Evolutionary conservation across 1,139 yeast species (phyloP), one percentile per base, ranked within the genome.

Genomic region (Sugiyamaella novakii): DNA sequence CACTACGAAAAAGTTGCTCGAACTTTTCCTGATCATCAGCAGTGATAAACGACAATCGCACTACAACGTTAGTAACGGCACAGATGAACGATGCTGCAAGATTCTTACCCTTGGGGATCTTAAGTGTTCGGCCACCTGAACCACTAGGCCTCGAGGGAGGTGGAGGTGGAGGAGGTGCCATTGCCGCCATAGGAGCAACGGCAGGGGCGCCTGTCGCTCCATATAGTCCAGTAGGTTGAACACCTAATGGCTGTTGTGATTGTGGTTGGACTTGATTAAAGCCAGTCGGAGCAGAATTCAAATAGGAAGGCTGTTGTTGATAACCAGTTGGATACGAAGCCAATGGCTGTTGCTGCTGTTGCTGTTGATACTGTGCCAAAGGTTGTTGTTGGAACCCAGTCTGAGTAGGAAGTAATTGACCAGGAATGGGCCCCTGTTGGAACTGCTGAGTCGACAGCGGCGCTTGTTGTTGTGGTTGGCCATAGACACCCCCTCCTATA

Each of bases 1-100:
- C 83, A 5, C 87, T 78, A 54, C 89, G 72, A 65, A 91, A 92
- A 56, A 92, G 74, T 59, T 81, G 81, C 65, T 87, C 95, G 63
- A 87, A 92, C 67, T 87, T 85, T 53, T 77, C 76, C 71, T 92
- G 98, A 66, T 89, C 98, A 35, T 81, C 80, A 15, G 86, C 83
- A 2, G 95, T 82, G 56, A 92, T 80, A 63, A 92, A 92, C 8
- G 96, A 83, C 49, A 92, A 75, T 56, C 97, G 77, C 53, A 84
- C 83, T 54, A 35, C 11, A 15, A 38, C 10, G 35, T 43, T 43
- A 35, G 35, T 34, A 14, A n/a, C n/a, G n/a, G n/a, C n/a, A n/a
- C n/a, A n/a, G n/a, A n/a, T n/a, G n/a, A n/a, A n/a, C n/a, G n/a
- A n/a, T n/a, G n/a, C n/a, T n/a, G n/a, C n/a, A n/a, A n/a, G n/a